A percentile compares a stretch with the other conserved stretches of the same genome.
phyloP scores from a whole-genome alignment of 208 protist genomes.

The Histomonas meleagridis region DNA sequence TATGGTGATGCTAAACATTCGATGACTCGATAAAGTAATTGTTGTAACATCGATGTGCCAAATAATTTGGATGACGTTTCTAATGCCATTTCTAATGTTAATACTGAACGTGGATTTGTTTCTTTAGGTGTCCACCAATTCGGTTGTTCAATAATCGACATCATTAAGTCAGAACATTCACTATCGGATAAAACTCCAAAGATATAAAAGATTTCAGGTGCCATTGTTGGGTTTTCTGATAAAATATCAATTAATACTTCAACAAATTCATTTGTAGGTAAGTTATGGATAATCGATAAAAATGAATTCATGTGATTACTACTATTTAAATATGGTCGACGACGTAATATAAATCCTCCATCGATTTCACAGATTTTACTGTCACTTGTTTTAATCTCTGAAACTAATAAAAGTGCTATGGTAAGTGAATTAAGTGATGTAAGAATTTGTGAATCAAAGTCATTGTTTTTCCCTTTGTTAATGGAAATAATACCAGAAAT shows the following conservation, averaged over 20 bases:
- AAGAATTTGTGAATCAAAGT: not conserved
- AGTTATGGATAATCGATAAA: not conserved
- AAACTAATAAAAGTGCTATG: not conserved
- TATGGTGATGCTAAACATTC: slow-evolving; percentile 7
- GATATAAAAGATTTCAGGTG: not conserved
- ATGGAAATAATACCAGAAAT: not conserved
- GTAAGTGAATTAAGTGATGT: not conserved
- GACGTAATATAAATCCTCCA: not conserved
- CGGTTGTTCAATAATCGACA: not conserved
- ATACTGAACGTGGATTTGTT: not conserved
- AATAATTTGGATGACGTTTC: not conserved
- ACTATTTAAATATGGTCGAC: not conserved
- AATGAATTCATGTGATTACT: not conserved
- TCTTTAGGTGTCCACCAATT: slow-evolving; percentile 13
- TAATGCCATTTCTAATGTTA: not conserved
- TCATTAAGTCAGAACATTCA: not conserved
- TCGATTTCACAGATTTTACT: not conserved
- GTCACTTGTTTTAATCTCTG: not conserved
- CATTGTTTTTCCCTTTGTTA: not conserved
- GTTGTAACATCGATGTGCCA: not conserved
- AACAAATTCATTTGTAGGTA: not conserved
- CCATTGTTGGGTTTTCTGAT: not conserved
- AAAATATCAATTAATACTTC: slow-evolving; percentile 10
- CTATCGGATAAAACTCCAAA: not conserved
- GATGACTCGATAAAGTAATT: not conserved